These are phyloP conservation scores for Mitragyna speciosa DNA, from an alignment of 257 asterid species.

Conservation along the genomic window DNA sequence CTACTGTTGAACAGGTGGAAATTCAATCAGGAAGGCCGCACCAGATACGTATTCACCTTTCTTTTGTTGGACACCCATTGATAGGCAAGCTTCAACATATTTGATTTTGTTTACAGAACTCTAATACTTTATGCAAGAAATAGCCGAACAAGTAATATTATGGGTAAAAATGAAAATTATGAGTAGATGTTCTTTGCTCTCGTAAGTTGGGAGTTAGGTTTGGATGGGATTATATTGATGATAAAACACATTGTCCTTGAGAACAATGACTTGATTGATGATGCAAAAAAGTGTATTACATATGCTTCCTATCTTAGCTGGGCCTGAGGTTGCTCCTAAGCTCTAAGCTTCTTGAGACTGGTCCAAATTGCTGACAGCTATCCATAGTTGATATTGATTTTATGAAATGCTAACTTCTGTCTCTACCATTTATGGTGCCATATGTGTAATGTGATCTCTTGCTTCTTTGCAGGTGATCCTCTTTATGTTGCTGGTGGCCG, in stretches of 20 bases:
- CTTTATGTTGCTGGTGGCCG: slow-evolving; percentile 77
- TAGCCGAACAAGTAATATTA: not conserved
- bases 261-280: no score
- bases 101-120: not conserved
- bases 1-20: slow-evolving; percentile 52
- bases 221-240: no score
- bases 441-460: slow-evolving; percentile 12
- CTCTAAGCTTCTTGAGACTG: no score
- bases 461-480: slow-evolving; percentile 73
- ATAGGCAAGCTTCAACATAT: slow-evolving; percentile 37
- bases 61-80: slow-evolving; percentile 84
- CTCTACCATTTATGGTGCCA: not conserved
- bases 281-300: no score
- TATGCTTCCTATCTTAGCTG: no score
- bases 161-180: not conserved
- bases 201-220: not conserved
- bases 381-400: no score
- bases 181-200: not conserved
- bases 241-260: no score
- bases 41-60: slow-evolving; percentile 94
- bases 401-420: not conserved
- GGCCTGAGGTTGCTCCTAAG: no score
- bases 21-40: slow-evolving; percentile 99
- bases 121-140: not conserved
- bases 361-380: no score